phyloP scores from a whole-genome alignment of 1,284 basidiomycete species.

The Trametes hirsuta region DNA sequence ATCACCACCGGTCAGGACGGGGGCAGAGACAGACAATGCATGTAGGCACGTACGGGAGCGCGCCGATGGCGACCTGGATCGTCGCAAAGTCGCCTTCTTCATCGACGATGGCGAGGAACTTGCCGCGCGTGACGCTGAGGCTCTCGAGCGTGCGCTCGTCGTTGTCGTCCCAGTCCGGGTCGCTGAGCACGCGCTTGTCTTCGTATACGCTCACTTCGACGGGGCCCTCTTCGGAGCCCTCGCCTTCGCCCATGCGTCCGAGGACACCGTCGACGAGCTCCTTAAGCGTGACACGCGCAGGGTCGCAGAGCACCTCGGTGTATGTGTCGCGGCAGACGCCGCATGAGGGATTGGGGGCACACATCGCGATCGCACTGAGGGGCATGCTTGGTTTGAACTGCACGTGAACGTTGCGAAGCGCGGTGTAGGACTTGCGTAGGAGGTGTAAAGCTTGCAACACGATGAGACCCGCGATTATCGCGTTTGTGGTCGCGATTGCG shows the following conservation, averaged over 20 bases:
- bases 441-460: constrained; percentile 91
- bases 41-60: constrained; percentile 63
- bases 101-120: constrained; percentile 86
- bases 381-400: constrained; percentile 79
- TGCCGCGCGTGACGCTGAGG: constrained; percentile 72
- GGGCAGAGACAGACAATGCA: constrained; percentile 15
- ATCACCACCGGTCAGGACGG: neutral
- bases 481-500: constrained; percentile 98
- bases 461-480: constrained; percentile 93
- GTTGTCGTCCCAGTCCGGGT: constrained; percentile 92
- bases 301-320: constrained; percentile 72
- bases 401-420: constrained; percentile 71
- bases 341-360: constrained; percentile 73
- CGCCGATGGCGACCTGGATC: constrained; percentile 72
- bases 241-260: constrained; percentile 45
- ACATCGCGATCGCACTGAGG: constrained; percentile 66
- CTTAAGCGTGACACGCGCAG: constrained; percentile 65
- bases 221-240: constrained; percentile 28
- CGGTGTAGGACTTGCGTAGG: constrained; percentile 62
- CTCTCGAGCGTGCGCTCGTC: constrained; percentile 71
- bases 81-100: constrained; percentile 83
- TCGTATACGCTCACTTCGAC: constrained; percentile 86
- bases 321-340: constrained; percentile 90
- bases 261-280: constrained; percentile 73
- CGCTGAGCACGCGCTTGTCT: constrained; percentile 79